These are phyloP conservation scores for Fusarium sp. DNA, from an alignment of 2,329 filamentous ascomycete species.

Conservation along the genomic window DNA sequence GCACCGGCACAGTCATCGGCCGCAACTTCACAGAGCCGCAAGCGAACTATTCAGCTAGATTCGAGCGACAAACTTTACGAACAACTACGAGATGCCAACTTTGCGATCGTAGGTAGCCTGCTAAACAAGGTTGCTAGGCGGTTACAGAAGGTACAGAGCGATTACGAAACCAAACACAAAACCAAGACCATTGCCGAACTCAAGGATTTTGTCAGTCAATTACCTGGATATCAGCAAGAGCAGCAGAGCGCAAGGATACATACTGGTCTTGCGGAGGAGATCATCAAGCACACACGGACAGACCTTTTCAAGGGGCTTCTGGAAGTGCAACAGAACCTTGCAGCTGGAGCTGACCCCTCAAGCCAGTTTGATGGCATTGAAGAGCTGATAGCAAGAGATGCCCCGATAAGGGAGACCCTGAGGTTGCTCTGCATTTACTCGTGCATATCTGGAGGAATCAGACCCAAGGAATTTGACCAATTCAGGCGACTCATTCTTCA, in stretches of 20 bases:
- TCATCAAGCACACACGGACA: slow-evolving; percentile 90
- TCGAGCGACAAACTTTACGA: slow-evolving; percentile 89
- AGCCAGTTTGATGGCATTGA: slow-evolving; percentile 92
- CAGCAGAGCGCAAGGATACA: slow-evolving; percentile 93
- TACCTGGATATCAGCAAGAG: slow-evolving; percentile 92
- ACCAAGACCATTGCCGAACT: slow-evolving; percentile 91
- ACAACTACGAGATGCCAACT: slow-evolving; percentile 90
- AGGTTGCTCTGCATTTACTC: slow-evolving; percentile 92
- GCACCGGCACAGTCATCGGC: slow-evolving; percentile 72
- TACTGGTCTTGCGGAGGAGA: slow-evolving; percentile 91
- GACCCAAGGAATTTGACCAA: slow-evolving; percentile 85
- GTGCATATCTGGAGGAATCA: slow-evolving; percentile 87
- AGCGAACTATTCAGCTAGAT: slow-evolving; percentile 89
- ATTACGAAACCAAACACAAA: slow-evolving; percentile 90
- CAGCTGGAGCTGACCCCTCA: slow-evolving; percentile 87
- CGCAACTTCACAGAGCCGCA: slow-evolving; percentile 70
- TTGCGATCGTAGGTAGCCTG: slow-evolving; percentile 89
- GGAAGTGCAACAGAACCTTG: slow-evolving; percentile 95
- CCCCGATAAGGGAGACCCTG: slow-evolving; percentile 82
- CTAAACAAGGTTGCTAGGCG: slow-evolving; percentile 92
- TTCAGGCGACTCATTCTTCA: slow-evolving; percentile 90
- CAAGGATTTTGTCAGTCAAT: slow-evolving; percentile 92
- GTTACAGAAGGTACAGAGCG: slow-evolving; percentile 81
- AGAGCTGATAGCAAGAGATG: slow-evolving; percentile 90
- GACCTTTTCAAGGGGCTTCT: slow-evolving; percentile 89